phyloP scores from a whole-genome alignment of 495 filamentous ascomycete species.

The Tuber indicum region DNA sequence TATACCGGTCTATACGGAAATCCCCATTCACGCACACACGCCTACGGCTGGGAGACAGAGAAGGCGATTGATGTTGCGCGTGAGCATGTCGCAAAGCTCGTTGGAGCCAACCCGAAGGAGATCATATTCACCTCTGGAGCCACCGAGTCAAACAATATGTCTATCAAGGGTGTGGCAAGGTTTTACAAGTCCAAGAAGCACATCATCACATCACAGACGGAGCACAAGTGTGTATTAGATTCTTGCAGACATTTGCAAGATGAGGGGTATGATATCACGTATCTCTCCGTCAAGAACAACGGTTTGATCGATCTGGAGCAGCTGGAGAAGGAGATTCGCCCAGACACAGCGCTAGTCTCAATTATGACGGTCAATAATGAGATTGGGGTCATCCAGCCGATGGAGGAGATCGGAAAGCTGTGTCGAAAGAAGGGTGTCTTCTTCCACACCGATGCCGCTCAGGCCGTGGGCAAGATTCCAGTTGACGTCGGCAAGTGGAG shows the following conservation, averaged over 20 bases:
- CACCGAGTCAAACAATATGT: conserved; percentile 99
- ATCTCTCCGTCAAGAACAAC: conserved; percentile 78
- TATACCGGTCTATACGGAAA: conserved; percentile 93
- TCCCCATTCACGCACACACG: conserved; percentile 93
- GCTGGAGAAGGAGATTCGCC: conserved; percentile 83
- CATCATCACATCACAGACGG: conserved; percentile 92
- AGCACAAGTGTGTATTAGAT: conserved; percentile 98
- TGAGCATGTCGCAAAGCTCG: conserved; percentile 71
- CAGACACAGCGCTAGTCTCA: conserved; percentile 84
- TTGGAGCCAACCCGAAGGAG: conserved; percentile 93
- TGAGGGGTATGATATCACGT: conserved; percentile 92
- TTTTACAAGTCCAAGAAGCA: conserved; percentile 97
- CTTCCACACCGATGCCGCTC: conserved; percentile 97
- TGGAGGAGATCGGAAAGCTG: conserved; percentile 87
- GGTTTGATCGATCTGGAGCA: conserved; percentile 78
- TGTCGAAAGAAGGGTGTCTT: conserved; percentile 89
- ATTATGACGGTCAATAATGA: conserved; percentile 99
- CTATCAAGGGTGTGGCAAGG: conserved; percentile 90
- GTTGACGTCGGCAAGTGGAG: conserved; percentile 95
- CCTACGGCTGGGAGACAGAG: conserved; percentile 98
- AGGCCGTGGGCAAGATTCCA: conserved; percentile 95
- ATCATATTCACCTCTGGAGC: conserved; percentile 98
- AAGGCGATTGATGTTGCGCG: conserved; percentile 83
- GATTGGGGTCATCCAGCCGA: conserved; percentile 93
- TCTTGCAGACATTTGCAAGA: conserved; percentile 94